A percentile compares a stretch with the other conserved stretches of the same genome.
phyloP scores from a whole-genome alignment of 2,329 filamentous ascomycete genomes.

The Spiromastix sp. region DNA sequence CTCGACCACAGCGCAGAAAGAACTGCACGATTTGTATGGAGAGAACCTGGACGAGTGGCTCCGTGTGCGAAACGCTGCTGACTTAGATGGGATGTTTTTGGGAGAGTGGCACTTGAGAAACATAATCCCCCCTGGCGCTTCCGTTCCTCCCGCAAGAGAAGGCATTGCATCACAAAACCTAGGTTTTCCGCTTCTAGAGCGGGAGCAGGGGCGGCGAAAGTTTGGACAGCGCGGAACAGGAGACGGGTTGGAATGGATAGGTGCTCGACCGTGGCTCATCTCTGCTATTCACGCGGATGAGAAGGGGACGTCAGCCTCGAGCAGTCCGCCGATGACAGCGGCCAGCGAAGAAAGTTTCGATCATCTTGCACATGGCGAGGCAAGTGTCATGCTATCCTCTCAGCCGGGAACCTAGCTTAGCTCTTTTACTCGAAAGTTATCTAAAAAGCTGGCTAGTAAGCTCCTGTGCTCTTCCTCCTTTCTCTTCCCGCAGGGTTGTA shows the following conservation, averaged over 20 bases:
- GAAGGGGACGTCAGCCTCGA: conserved; percentile 10
- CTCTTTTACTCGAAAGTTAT: conserved; percentile 1
- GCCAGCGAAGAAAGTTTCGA: conserved; percentile 41
- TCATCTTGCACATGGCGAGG: conserved; percentile 33
- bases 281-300: conserved; percentile 7
- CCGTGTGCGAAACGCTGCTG: conserved; percentile 52
- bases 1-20: conserved; percentile 45
- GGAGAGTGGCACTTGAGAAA: conserved; percentile 79
- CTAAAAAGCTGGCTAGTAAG: neutral
- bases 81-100: conserved; percentile 77
- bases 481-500: too few relatives aligned
- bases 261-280: conserved; percentile 22
- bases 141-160: conserved; percentile 9
- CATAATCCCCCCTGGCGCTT: conserved; percentile 35
- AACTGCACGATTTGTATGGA: conserved; percentile 59
- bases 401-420: neutral
- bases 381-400: conserved; percentile 29
- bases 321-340: conserved; percentile 29
- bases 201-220: conserved; percentile 26
- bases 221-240: conserved; percentile 20
- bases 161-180: conserved; percentile 4
- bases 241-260: conserved; percentile 34
- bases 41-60: conserved; percentile 57
- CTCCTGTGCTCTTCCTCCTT: neutral
- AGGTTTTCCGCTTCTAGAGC: conserved; percentile 33